Conservation (phyloP, 1,284 basidiomycete species). For the Apiotrichum akiyoshidainum region DNA sequence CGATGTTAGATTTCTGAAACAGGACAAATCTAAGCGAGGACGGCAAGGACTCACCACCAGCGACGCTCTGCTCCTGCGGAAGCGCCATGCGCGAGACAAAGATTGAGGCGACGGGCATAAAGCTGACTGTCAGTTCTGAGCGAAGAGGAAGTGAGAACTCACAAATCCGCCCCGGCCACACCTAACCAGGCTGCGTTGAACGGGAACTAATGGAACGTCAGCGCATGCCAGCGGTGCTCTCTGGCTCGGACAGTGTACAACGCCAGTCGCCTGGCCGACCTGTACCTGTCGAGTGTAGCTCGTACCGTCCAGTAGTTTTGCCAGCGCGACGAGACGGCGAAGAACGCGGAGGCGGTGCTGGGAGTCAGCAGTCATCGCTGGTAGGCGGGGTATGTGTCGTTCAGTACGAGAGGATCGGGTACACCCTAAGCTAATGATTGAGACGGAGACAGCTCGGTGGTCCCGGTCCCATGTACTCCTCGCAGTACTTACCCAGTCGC, state of each 20-base stretch:
- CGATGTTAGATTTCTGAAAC: background rate
- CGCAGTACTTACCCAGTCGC: conserved; percentile 40
- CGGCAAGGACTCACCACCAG: conserved; percentile 48
- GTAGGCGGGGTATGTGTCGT: too few species aligned
- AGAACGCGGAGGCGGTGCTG: conserved; percentile 61
- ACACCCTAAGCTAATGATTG: too few species aligned
- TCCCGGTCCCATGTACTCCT: too few species aligned
- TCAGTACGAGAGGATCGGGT: too few species aligned
- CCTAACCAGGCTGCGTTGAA: conserved; percentile 51
- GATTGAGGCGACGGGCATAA: conserved; percentile 66
- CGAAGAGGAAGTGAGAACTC: conserved; percentile 9
- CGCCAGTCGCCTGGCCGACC: too few species aligned
- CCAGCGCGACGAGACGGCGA: conserved; percentile 62
- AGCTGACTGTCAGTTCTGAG: conserved; percentile 27
- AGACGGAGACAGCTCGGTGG: too few species aligned
- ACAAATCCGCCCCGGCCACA: conserved; percentile 70
- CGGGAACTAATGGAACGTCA: too few species aligned
- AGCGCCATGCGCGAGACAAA: conserved; percentile 65
- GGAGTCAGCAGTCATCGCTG: too few species aligned
- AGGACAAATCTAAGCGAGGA: conserved; percentile 40
- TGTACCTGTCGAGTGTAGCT: too few species aligned
- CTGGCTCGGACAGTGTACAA: too few species aligned
- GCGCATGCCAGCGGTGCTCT: too few species aligned
- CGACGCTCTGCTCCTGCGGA: conserved; percentile 68
- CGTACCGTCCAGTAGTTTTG: conserved; percentile 15